Percentiles rank a stretch among this genome's conserved stretches.
Evolutionary conservation across 2,329 filamentous ascomycete genomes (phyloP).

Genomic region (Botrytis galanthina): DNA sequence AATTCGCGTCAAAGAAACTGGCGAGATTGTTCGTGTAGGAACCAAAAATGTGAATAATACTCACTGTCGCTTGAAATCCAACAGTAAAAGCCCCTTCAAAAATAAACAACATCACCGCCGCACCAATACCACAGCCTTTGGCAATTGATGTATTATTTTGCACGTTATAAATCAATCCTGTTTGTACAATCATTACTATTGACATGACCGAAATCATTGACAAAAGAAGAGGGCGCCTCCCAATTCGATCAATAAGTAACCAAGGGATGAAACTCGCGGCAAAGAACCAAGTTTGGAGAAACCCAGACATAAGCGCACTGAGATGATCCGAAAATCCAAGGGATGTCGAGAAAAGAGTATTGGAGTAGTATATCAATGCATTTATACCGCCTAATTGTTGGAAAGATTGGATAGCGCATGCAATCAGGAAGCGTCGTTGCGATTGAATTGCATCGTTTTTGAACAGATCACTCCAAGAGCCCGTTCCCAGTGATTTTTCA

Average conservation of each 20-base stretch:
- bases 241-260: slow-evolving; percentile 52
- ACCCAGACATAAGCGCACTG: slow-evolving; percentile 52
- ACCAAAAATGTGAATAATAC: not conserved
- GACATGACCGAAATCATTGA: slow-evolving; percentile 45
- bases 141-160: slow-evolving; percentile 40
- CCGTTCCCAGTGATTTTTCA: slow-evolving; percentile 40
- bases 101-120: slow-evolving; percentile 54
- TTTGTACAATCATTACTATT: slow-evolving; percentile 43
- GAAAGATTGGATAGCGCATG: slow-evolving; percentile 49
- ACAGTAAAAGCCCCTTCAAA: slow-evolving; percentile 61
- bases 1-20: not conserved
- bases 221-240: slow-evolving; percentile 67
- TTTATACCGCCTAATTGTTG: slow-evolving; percentile 50
- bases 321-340: slow-evolving; percentile 45
- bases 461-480: slow-evolving; percentile 33
- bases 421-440: slow-evolving; percentile 50
- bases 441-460: slow-evolving; percentile 41
- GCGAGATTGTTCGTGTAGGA: not conserved
- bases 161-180: slow-evolving; percentile 44
- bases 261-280: slow-evolving; percentile 43
- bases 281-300: slow-evolving; percentile 50
- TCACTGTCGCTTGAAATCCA: slow-evolving; percentile 57
- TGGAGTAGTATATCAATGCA: slow-evolving; percentile 44
- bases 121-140: slow-evolving; percentile 41
- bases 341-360: slow-evolving; percentile 47